Conservation (phyloP, 768 basidiomycete genomes). For the Agaricus blazei region DNA sequence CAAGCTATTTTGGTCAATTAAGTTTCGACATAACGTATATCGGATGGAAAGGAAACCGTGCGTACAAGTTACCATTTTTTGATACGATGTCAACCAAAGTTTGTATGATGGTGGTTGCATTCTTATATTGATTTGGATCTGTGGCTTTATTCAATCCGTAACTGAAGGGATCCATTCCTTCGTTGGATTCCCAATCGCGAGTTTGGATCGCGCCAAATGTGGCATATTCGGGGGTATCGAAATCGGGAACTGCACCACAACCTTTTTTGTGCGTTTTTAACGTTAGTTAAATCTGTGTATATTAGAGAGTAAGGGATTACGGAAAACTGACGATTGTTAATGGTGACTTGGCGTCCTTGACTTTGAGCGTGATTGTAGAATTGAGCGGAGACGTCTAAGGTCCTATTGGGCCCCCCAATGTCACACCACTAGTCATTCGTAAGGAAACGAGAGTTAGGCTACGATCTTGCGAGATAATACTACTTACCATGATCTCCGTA, state of each 20-base stretch:
- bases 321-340: slow-evolving; percentile 26
- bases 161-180: slow-evolving; percentile 51
- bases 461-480: neutral
- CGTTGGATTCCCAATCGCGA: slow-evolving; percentile 51
- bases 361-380: slow-evolving; percentile 38
- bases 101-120: slow-evolving; percentile 42
- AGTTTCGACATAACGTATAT: neutral
- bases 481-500: slow-evolving; percentile 48
- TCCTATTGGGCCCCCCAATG: slow-evolving; percentile 47
- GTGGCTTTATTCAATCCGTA: slow-evolving; percentile 45
- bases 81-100: slow-evolving; percentile 53
- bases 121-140: slow-evolving; percentile 39
- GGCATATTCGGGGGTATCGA: slow-evolving; percentile 52
- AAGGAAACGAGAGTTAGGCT: too few species aligned
- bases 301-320: neutral
- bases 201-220: slow-evolving; percentile 42
- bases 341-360: slow-evolving; percentile 41
- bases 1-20: slow-evolving; percentile 25
- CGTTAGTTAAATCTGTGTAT: neutral
- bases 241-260: slow-evolving; percentile 46
- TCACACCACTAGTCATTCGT: slow-evolving; percentile 43
- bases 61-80: slow-evolving; percentile 60
- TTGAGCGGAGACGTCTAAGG: slow-evolving; percentile 36
- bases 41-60: neutral
- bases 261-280: slow-evolving; percentile 21